Conservation (phyloP, 164 flowering plant genomes). For the Platanus orientalis region DNA sequence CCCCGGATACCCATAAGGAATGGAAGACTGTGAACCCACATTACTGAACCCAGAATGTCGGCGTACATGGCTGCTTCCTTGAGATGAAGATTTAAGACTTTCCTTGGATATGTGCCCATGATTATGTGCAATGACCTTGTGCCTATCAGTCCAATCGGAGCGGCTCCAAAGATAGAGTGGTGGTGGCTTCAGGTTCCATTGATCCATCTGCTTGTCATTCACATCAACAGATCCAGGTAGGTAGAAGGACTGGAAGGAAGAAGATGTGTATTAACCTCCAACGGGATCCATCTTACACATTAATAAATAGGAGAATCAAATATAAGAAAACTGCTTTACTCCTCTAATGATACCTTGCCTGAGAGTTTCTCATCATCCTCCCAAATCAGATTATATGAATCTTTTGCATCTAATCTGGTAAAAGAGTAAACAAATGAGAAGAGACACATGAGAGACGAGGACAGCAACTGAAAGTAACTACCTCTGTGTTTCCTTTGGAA, state of each 20-base stretch:
- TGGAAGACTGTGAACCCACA: constrained; percentile 16
- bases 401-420: constrained; percentile 55
- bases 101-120: constrained; percentile 38
- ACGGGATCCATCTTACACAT: background rate
- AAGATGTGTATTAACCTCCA: constrained; percentile 6
- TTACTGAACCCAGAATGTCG: constrained; percentile 22
- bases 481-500: constrained; percentile 79
- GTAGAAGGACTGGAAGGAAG: constrained; percentile 65
- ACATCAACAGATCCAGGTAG: constrained; percentile 77
- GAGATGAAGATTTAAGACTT: constrained; percentile 11
- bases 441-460: background rate
- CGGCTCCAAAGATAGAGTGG: constrained; percentile 86
- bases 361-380: constrained; percentile 48
- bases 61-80: constrained; percentile 13
- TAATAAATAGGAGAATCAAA: constrained; percentile 5
- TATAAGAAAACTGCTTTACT: background rate
- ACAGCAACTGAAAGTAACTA: constrained; percentile 8
- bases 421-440: background rate
- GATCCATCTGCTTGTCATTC: constrained; percentile 60
- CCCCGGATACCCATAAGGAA: constrained; percentile 19
- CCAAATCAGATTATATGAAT: constrained; percentile 61
- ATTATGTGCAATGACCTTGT: constrained; percentile 52
- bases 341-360: constrained; percentile 49
- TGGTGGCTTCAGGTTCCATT: constrained; percentile 69
- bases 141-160: constrained; percentile 52